These are phyloP conservation scores for Citrus hindsii DNA, from an alignment of 345 rosid species.

Conservation along the genomic window DNA sequence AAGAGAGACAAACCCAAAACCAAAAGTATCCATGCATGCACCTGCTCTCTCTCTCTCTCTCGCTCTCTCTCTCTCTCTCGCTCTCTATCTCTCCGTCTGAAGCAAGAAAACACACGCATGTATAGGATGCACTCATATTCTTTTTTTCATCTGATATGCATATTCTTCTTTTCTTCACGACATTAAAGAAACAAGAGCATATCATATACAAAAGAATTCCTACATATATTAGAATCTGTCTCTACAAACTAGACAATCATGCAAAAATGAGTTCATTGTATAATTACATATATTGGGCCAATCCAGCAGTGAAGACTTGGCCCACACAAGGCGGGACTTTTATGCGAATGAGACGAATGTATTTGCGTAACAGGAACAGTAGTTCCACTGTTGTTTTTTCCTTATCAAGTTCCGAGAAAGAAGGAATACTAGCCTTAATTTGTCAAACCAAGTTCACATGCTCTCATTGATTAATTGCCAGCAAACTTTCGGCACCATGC, in stretches of 20 bases:
- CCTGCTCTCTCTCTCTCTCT: not conserved
- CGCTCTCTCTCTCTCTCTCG: too few relatives aligned
- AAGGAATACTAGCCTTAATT: not conserved
- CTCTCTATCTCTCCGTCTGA: too few relatives aligned
- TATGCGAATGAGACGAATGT: too few relatives aligned
- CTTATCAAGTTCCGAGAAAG: not conserved
- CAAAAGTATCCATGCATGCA: not conserved
- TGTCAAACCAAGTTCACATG: not conserved
- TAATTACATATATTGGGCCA: not conserved
- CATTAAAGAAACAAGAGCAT: not conserved
- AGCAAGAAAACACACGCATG: not conserved
- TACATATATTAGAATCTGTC: not conserved
- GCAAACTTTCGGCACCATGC: not conserved
- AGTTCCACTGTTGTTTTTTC: not conserved
- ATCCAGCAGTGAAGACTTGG: not conserved
- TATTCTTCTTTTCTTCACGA: too few relatives aligned
- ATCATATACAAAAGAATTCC: not conserved
- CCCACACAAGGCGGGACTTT: not conserved
- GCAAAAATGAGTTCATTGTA: not conserved
- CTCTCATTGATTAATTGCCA: not conserved
- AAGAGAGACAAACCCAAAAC: not conserved
- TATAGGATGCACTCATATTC: not conserved
- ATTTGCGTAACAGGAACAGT: too few relatives aligned
- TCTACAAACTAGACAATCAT: not conserved
- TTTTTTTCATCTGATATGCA: not conserved